phyloP scores from a whole-genome alignment of 805 yeast species.

The Saturnispora serradocipensis region DNA sequence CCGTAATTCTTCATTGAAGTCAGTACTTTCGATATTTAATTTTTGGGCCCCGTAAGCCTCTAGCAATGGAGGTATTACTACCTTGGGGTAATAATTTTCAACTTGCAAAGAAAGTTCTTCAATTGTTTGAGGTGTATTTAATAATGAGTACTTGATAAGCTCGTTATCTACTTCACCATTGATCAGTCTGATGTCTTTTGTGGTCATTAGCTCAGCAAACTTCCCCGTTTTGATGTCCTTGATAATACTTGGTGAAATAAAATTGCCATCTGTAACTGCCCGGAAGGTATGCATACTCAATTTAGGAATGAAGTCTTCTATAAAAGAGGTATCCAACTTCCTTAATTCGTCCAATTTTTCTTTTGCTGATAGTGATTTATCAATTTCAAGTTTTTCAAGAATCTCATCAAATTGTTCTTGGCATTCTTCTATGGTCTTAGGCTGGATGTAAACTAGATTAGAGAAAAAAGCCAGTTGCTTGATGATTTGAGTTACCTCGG shows the following conservation, averaged over 20 bases:
- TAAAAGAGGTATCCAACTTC: slow-evolving; percentile 10
- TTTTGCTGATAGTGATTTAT: slow-evolving; percentile 8
- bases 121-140: slow-evolving; percentile 19
- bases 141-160: slow-evolving; percentile 8
- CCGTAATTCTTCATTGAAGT: slow-evolving; percentile 11
- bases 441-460: slow-evolving; percentile 31
- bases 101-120: slow-evolving; percentile 26
- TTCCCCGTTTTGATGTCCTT: slow-evolving; percentile 26
- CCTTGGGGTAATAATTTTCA: slow-evolving; percentile 30
- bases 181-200: slow-evolving; percentile 7
- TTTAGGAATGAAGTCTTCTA: slow-evolving; percentile 17
- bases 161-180: slow-evolving; percentile 14
- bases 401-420: slow-evolving; percentile 32
- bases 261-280: slow-evolving; percentile 33
- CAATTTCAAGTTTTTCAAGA: slow-evolving; percentile 18
- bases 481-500: slow-evolving; percentile 31
- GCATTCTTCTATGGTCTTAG: slow-evolving; percentile 30
- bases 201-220: slow-evolving; percentile 7
- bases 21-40: slow-evolving; percentile 12
- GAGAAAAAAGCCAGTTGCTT: slow-evolving; percentile 29
- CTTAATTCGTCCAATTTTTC: slow-evolving; percentile 11
- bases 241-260: slow-evolving; percentile 26
- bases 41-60: slow-evolving; percentile 12
- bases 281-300: slow-evolving; percentile 24
- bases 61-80: slow-evolving; percentile 19